phyloP scores from a whole-genome alignment of 1,284 basidiomycete genomes.

The Tremellales sp. region DNA sequence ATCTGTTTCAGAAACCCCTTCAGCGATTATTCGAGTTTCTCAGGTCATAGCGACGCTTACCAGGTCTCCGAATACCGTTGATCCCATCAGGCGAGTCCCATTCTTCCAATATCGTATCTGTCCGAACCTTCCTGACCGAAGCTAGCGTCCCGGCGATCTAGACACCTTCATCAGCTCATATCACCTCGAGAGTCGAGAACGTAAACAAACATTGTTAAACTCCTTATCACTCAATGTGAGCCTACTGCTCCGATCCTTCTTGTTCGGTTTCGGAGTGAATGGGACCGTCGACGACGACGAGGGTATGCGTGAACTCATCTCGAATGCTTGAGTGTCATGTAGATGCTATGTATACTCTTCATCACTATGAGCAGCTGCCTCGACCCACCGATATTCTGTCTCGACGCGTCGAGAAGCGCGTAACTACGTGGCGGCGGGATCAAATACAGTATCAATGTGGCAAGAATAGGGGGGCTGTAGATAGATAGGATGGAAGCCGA shows the following conservation, averaged over 20 bases:
- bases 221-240: constrained; percentile 25
- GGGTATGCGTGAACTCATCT: too few relatives aligned
- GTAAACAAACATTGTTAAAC: constrained; percentile 31
- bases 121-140: constrained; percentile 36
- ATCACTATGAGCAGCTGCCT: constrained; percentile 5
- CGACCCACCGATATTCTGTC: too few relatives aligned
- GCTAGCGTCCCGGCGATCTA: constrained; percentile 40
- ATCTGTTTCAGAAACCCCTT: neutral
- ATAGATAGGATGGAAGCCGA: too few relatives aligned
- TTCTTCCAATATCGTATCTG: constrained; percentile 41
- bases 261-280: constrained; percentile 39
- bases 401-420: too few relatives aligned
- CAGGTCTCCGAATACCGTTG: constrained; percentile 9
- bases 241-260: constrained; percentile 22
- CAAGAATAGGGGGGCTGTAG: too few relatives aligned
- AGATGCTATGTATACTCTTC: neutral
- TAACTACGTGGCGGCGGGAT: too few relatives aligned
- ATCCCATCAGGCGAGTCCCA: constrained; percentile 35
- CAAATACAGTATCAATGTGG: too few relatives aligned
- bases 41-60: constrained; percentile 1
- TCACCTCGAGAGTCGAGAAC: neutral
- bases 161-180: constrained; percentile 1
- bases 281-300: constrained; percentile 36
- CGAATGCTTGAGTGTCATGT: too few relatives aligned
- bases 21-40: neutral